Percentiles rank a stretch among this genome's conserved stretches.
These are phyloP conservation scores for Hanseniaspora lachancei DNA, from an alignment of 805 yeast species.

Conservation along the genomic window DNA sequence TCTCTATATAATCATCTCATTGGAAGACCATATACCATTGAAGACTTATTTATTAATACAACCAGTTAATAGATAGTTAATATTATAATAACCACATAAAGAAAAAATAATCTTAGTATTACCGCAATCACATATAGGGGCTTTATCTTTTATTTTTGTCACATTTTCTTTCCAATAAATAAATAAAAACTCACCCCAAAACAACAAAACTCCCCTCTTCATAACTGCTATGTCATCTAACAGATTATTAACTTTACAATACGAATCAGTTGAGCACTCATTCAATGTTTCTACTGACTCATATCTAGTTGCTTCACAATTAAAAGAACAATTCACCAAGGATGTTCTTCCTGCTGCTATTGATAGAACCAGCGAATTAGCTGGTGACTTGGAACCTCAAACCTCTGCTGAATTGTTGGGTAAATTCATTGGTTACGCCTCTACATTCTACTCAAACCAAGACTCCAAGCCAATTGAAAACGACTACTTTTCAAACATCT, in stretches of 20 bases:
- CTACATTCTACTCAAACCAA: constrained; percentile 35
- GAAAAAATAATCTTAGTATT: too few species aligned
- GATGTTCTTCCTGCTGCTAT: constrained; percentile 39
- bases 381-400: constrained; percentile 77
- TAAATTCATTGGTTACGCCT: constrained; percentile 65
- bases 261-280: constrained; percentile 80
- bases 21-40: too few species aligned
- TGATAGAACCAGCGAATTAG: constrained; percentile 67
- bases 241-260: constrained; percentile 73
- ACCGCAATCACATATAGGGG: too few species aligned
- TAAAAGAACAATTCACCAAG: constrained; percentile 73
- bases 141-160: too few species aligned
- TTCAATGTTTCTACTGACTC: constrained; percentile 72
- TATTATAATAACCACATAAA: too few species aligned
- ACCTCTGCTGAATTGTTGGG: constrained; percentile 76
- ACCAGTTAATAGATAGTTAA: too few species aligned
- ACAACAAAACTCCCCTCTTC: not conserved
- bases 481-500: constrained; percentile 28
- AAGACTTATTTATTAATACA: too few species aligned
- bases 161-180: too few species aligned
- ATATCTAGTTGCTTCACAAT: constrained; percentile 69
- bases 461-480: constrained; percentile 31
- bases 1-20: too few species aligned
- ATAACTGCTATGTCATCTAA: constrained; percentile 25
- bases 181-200: not conserved